Evolutionary conservation across 1,284 basidiomycete genomes (phyloP).

Genomic region (Nidula niveotomentosa): DNA sequence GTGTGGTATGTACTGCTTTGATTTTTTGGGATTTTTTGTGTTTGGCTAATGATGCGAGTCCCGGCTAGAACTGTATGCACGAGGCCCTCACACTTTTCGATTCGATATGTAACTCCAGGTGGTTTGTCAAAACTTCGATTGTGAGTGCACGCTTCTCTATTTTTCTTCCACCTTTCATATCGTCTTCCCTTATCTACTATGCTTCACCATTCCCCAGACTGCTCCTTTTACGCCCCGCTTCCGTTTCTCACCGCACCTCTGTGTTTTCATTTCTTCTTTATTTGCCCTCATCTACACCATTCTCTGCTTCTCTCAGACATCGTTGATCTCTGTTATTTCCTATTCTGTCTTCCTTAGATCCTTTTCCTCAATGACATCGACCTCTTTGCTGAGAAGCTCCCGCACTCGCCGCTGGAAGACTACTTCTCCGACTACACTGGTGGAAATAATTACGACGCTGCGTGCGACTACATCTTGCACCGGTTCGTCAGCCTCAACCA

Average conservation of each 20-base stretch:
- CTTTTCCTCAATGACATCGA: conserved; percentile 97
- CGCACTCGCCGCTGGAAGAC: conserved; percentile 81
- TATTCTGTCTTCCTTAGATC: conserved; percentile 44
- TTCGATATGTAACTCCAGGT: conserved; percentile 94
- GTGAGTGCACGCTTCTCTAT: conserved; percentile 38
- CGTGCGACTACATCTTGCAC: conserved; percentile 81
- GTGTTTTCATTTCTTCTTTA: no score
- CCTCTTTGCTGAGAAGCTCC: conserved; percentile 92
- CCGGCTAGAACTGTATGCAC: conserved; percentile 88
- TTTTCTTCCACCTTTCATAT: no score
- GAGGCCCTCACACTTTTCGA: conserved; percentile 95
- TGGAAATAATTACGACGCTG: conserved; percentile 83
- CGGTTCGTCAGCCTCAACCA: conserved; percentile 88
- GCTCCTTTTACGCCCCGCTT: no score
- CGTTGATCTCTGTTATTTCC: neutral
- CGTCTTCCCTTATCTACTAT: no score
- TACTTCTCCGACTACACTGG: conserved; percentile 89
- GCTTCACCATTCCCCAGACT: no score
- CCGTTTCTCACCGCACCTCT: no score
- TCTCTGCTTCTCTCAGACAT: conserved; percentile 2
- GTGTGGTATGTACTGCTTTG: conserved; percentile 64
- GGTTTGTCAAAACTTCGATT: conserved; percentile 91
- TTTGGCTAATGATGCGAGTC: neutral
- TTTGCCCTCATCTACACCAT: neutral
- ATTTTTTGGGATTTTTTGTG: conserved; percentile 7